These are phyloP conservation scores for Kalanchoe fedtschenkoi DNA, from an alignment of 164 flowering plant species.

Conservation along the genomic window DNA sequence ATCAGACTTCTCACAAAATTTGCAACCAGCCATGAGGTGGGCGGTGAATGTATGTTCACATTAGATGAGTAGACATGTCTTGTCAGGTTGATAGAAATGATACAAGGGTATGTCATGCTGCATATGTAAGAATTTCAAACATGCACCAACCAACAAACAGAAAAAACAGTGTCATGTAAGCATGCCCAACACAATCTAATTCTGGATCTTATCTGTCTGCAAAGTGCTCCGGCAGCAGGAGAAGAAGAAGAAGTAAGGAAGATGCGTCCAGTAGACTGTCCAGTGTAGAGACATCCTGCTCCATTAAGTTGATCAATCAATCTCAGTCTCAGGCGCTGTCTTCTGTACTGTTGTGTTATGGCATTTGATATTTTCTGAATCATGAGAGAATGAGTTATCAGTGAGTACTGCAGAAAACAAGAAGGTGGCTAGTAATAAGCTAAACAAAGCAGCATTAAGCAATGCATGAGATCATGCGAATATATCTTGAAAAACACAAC, in stretches of 20 bases:
- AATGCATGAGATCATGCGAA: no score
- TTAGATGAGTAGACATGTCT: no score
- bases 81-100: no score
- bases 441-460: neutral
- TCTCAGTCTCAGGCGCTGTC: neutral
- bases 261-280: no score
- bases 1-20: no score
- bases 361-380: neutral
- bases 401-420: neutral
- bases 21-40: no score
- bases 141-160: no score
- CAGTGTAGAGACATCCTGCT: no score
- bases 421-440: no score
- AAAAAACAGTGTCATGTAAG: no score
- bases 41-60: no score
- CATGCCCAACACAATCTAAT: neutral
- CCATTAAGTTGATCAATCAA: neutral
- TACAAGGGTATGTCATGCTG: neutral
- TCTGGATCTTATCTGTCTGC: constrained; percentile 1
- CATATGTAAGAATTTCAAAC: neutral
- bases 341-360: neutral
- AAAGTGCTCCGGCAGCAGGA: neutral
- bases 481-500: constrained; percentile 1
- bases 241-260: no score
- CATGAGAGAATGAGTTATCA: neutral